Conservation (phyloP, 1,284 basidiomycete genomes). For the Papiliotrema laurentii region DNA sequence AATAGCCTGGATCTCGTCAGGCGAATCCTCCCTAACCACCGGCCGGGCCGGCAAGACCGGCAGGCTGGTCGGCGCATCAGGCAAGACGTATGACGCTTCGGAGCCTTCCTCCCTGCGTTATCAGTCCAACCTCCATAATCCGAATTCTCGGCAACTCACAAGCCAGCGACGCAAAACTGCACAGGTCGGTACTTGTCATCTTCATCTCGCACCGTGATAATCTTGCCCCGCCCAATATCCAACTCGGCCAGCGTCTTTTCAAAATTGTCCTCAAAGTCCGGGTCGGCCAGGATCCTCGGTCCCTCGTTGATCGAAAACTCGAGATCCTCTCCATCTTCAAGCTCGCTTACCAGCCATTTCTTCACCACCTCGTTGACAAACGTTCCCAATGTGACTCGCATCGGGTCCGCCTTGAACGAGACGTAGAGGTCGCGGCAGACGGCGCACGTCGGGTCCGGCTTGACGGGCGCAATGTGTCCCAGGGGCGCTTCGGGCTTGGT, state of each 20-base stretch:
- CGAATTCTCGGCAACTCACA: slow-evolving; percentile 55
- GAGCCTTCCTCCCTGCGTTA: slow-evolving; percentile 8
- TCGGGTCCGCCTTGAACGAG: slow-evolving; percentile 64
- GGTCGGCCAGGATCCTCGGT: slow-evolving; percentile 51
- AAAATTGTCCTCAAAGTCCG: slow-evolving; percentile 45
- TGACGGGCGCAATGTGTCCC: slow-evolving; percentile 57
- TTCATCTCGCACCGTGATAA: slow-evolving; percentile 67
- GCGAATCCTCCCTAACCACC: slow-evolving; percentile 7
- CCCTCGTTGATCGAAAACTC: slow-evolving; percentile 85
- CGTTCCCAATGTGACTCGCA: slow-evolving; percentile 63
- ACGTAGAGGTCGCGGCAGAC: slow-evolving; percentile 84
- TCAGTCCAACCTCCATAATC: neutral
- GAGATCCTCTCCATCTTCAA: slow-evolving; percentile 47
- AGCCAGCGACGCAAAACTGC: slow-evolving; percentile 62
- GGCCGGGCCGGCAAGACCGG: slow-evolving; percentile 7
- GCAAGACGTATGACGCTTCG: slow-evolving; percentile 10
- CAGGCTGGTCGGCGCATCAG: slow-evolving; percentile 8
- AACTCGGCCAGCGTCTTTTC: slow-evolving; percentile 40
- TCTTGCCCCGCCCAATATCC: slow-evolving; percentile 54
- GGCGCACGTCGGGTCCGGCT: slow-evolving; percentile 70
- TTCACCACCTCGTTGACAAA: slow-evolving; percentile 61
- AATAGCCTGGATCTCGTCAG: slow-evolving; percentile 10
- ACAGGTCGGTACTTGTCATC: slow-evolving; percentile 72
- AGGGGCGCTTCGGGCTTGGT: slow-evolving; percentile 70
- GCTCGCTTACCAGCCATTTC: slow-evolving; percentile 27